A percentile compares a stretch with the other conserved stretches of the same genome.
Conservation (phyloP, 768 basidiomycete species). For the Mycena floridula region DNA sequence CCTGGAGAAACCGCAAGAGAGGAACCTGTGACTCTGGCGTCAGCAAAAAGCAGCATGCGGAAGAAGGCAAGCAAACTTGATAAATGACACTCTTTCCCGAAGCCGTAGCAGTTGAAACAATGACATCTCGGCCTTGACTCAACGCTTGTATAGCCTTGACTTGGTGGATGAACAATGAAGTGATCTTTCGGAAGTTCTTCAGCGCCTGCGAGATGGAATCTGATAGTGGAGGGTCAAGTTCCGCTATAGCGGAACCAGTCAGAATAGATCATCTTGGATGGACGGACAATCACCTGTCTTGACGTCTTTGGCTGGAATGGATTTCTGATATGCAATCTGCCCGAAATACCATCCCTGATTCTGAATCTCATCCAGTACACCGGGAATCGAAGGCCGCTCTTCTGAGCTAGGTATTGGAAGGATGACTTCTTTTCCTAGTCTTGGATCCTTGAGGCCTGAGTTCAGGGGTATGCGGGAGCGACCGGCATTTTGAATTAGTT, state of each 20-base stretch:
- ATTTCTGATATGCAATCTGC: slow-evolving; percentile 59
- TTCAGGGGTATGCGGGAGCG: slow-evolving; percentile 67
- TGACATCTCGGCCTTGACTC: slow-evolving; percentile 39
- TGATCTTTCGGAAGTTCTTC: slow-evolving; percentile 51
- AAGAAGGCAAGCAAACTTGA: slow-evolving; percentile 42
- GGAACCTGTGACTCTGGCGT: slow-evolving; percentile 47
- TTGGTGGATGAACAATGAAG: slow-evolving; percentile 58
- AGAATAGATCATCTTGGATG: not conserved
- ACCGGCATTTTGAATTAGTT: slow-evolving; percentile 60
- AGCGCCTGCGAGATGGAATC: slow-evolving; percentile 49
- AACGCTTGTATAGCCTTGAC: slow-evolving; percentile 47
- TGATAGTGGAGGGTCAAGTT: slow-evolving; percentile 54
- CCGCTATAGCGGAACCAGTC: slow-evolving; percentile 1
- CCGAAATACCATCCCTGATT: slow-evolving; percentile 59
- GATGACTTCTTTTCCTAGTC: slow-evolving; percentile 3
- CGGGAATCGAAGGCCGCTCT: slow-evolving; percentile 51
- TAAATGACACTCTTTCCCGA: slow-evolving; percentile 88
- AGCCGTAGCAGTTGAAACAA: slow-evolving; percentile 74
- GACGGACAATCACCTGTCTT: slow-evolving; percentile 37
- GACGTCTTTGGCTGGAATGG: slow-evolving; percentile 45
- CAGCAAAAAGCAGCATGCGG: not conserved
- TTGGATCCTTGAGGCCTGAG: slow-evolving; percentile 25
- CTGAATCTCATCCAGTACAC: slow-evolving; percentile 52
- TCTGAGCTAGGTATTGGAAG: slow-evolving; percentile 33
- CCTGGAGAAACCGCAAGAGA: slow-evolving; percentile 57